These are phyloP conservation scores for Collybia mongolica DNA, from an alignment of 768 basidiomycete species.

Conservation along the genomic window DNA sequence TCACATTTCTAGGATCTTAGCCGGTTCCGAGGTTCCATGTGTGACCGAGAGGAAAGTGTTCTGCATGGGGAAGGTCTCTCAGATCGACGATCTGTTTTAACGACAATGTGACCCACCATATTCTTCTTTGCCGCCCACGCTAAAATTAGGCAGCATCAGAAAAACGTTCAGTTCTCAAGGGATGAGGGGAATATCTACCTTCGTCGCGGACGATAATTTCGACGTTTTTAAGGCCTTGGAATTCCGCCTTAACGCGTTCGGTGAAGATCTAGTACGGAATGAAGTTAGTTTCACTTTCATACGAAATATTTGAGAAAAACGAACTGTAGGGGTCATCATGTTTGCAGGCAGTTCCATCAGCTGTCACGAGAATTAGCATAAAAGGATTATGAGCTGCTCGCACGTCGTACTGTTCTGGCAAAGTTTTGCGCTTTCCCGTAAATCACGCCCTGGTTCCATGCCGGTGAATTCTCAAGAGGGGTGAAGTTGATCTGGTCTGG, in stretches of 20 bases:
- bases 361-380: constrained; percentile 29
- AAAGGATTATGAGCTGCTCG: background rate
- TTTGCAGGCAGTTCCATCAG: constrained; percentile 86
- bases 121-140: constrained; percentile 83
- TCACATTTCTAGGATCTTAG: constrained; percentile 85
- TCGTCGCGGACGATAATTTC: constrained; percentile 72
- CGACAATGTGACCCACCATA: constrained; percentile 53
- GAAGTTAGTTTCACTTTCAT: background rate
- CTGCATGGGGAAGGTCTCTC: constrained; percentile 29
- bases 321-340: constrained; percentile 79
- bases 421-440: constrained; percentile 81
- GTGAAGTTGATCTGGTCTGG: constrained; percentile 49
- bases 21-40: constrained; percentile 77
- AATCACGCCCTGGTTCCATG: constrained; percentile 72
- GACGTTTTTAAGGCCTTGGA: constrained; percentile 64
- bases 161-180: background rate
- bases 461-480: constrained; percentile 46
- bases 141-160: constrained; percentile 22
- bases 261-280: constrained; percentile 53
- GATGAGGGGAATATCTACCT: constrained; percentile 37
- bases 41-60: constrained; percentile 87
- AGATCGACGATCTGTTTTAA: background rate
- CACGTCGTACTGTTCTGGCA: constrained; percentile 61
- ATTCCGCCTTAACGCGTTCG: constrained; percentile 67
- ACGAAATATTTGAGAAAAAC: constrained; percentile 13